Percentiles rank a stretch among this genome's conserved stretches.
Evolutionary conservation across 2,329 filamentous ascomycete species (phyloP).

Genomic region (Diaporthe sp.): DNA sequence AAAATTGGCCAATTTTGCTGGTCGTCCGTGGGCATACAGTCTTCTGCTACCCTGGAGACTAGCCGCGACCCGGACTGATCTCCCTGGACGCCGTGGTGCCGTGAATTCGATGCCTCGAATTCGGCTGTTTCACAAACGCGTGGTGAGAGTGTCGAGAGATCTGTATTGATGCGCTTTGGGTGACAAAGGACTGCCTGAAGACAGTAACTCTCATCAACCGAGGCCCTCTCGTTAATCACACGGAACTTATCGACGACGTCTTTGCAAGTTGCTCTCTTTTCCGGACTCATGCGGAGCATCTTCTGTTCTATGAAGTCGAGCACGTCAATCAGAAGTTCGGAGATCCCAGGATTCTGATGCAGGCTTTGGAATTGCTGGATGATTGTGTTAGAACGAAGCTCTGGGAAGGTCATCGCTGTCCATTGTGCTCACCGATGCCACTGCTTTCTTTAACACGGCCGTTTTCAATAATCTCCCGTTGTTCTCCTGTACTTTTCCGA

Average conservation of each 20-base stretch:
- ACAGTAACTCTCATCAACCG: neutral
- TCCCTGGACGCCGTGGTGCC: neutral
- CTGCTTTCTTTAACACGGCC: neutral
- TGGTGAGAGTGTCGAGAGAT: neutral
- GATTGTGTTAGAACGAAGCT: neutral
- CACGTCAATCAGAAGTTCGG: conserved; percentile 5
- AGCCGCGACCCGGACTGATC: too few relatives aligned
- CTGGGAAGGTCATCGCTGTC: too few relatives aligned
- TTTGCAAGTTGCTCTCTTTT: conserved; percentile 16
- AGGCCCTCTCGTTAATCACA: neutral
- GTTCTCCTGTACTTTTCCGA: neutral
- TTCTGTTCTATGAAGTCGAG: conserved; percentile 23
- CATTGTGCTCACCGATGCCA: neutral
- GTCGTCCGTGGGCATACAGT: too few relatives aligned
- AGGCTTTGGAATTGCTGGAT: conserved; percentile 1
- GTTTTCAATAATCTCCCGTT: neutral
- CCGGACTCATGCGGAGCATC: conserved; percentile 14
- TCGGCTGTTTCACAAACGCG: neutral
- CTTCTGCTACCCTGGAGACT: too few relatives aligned
- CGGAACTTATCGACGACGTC: conserved; percentile 3
- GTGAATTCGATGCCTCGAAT: too few relatives aligned
- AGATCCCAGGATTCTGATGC: neutral
- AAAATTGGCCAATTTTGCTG: too few relatives aligned
- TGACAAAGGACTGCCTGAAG: neutral
- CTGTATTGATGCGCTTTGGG: neutral